Evolutionary conservation across 2,329 filamentous ascomycete species (phyloP).

Genomic region (Sporothrix protearum): DNA sequence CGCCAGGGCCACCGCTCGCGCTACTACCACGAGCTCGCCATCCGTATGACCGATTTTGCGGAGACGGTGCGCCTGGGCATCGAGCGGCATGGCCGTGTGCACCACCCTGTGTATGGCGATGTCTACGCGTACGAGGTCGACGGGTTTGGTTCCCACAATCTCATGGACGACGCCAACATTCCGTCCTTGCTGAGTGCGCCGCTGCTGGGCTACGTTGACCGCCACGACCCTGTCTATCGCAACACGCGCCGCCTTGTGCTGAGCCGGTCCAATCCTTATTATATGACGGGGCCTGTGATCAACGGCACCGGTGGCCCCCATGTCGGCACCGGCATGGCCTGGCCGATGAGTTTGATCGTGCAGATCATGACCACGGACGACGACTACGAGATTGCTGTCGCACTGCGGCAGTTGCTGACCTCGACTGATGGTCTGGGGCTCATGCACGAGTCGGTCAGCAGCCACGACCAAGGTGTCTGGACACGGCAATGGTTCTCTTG

Average conservation of each 20-base stretch:
- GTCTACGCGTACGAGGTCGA: constrained; percentile 69
- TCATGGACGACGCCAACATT: constrained; percentile 67
- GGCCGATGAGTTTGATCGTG: constrained; percentile 67
- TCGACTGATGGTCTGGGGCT: constrained; percentile 60
- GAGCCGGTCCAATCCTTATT: constrained; percentile 67
- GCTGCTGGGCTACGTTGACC: constrained; percentile 54
- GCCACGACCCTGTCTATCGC: constrained; percentile 53
- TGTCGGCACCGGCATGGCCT: constrained; percentile 55
- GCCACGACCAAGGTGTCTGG: constrained; percentile 54
- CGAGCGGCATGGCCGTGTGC: constrained; percentile 25
- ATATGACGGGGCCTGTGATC: constrained; percentile 49
- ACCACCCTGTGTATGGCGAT: constrained; percentile 24
- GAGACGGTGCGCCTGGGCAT: constrained; percentile 25
- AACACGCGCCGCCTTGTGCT: constrained; percentile 50
- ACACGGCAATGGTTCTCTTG: constrained; percentile 68
- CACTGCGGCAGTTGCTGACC: constrained; percentile 53
- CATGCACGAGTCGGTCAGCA: constrained; percentile 66
- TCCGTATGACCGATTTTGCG: constrained; percentile 22
- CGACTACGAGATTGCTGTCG: constrained; percentile 53
- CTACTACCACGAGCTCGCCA: constrained; percentile 17
- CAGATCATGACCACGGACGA: constrained; percentile 65
- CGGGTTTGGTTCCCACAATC: constrained; percentile 58
- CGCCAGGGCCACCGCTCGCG: constrained; percentile 15
- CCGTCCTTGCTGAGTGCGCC: constrained; percentile 59
- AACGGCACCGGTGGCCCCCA: constrained; percentile 37